Conservation (phyloP, 1,284 basidiomycete species). For the Heterobasidion parviporum region DNA sequence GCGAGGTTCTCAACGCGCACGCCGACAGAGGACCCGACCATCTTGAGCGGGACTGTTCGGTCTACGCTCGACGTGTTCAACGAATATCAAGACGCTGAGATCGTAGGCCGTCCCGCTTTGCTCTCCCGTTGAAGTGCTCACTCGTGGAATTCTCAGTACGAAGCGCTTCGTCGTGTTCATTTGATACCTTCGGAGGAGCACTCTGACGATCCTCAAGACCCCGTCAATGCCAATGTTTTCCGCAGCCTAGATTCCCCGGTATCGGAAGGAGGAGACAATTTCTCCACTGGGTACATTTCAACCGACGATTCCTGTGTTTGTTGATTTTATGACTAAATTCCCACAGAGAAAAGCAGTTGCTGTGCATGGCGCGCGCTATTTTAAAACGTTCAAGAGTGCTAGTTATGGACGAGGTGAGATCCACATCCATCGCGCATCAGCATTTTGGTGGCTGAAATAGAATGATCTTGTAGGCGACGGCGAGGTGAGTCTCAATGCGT, state of each 20-base stretch:
- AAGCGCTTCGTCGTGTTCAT: conserved; percentile 83
- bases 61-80: conserved; percentile 88
- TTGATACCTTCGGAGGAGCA: conserved; percentile 60
- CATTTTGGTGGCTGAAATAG: no score
- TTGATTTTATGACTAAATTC: background rate
- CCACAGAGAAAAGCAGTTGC: conserved; percentile 67
- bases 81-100: conserved; percentile 82
- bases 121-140: background rate
- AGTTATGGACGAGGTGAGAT: conserved; percentile 73
- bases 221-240: conserved; percentile 79
- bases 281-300: conserved; percentile 67
- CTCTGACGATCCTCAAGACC: conserved; percentile 40
- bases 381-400: conserved; percentile 68
- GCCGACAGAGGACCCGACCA: conserved; percentile 77
- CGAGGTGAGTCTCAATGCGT: conserved; percentile 32
- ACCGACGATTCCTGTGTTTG: background rate
- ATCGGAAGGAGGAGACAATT: conserved; percentile 89
- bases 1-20: conserved; percentile 2
- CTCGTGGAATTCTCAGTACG: conserved; percentile 44
- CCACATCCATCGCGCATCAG: no score
- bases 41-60: conserved; percentile 81
- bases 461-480: conserved; percentile 43
- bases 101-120: conserved; percentile 39
- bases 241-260: conserved; percentile 79
- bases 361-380: conserved; percentile 82